Evolutionary conservation across 495 filamentous ascomycete genomes (phyloP).

Genomic region (Aspergillus nidulans): DNA sequence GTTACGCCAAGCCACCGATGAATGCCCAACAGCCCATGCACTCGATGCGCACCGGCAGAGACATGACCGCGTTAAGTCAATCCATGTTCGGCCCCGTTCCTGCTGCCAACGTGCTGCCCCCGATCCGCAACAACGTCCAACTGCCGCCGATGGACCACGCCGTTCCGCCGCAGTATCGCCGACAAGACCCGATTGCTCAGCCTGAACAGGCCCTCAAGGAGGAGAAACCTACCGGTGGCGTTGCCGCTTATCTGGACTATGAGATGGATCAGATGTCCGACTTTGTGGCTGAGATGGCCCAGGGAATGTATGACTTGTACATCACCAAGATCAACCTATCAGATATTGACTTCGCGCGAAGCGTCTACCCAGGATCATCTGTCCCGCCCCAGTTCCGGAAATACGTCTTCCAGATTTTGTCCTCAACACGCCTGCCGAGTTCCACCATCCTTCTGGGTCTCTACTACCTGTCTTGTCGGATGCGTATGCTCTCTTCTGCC

Average conservation of each 20-base stretch:
- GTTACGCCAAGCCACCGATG: constrained; percentile 42
- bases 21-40: constrained; percentile 29
- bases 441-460: constrained; percentile 92
- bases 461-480: constrained; percentile 79
- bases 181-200: constrained; percentile 35
- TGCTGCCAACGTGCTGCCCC: constrained; percentile 34
- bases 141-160: constrained; percentile 42
- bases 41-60: constrained; percentile 30
- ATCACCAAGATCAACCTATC: constrained; percentile 56
- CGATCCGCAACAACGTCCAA: constrained; percentile 40
- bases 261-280: constrained; percentile 98
- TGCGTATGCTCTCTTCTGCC: constrained; percentile 63
- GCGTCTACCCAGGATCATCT: constrained; percentile 63
- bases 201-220: constrained; percentile 46
- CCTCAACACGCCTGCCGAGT: constrained; percentile 89
- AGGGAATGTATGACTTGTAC: constrained; percentile 69
- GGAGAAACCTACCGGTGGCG: constrained; percentile 69
- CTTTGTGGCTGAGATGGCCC: constrained; percentile 92
- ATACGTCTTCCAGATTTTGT: constrained; percentile 90
- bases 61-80: constrained; percentile 30
- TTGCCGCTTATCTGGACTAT: constrained; percentile 95
- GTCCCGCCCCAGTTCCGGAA: constrained; percentile 82
- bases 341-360: constrained; percentile 73
- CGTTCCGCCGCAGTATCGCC: constrained; percentile 42
- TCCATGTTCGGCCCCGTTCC: constrained; percentile 38